These are phyloP conservation scores for Pseudomassariella vexata DNA, from an alignment of 2,329 filamentous ascomycete genomes.

Conservation along the genomic window DNA sequence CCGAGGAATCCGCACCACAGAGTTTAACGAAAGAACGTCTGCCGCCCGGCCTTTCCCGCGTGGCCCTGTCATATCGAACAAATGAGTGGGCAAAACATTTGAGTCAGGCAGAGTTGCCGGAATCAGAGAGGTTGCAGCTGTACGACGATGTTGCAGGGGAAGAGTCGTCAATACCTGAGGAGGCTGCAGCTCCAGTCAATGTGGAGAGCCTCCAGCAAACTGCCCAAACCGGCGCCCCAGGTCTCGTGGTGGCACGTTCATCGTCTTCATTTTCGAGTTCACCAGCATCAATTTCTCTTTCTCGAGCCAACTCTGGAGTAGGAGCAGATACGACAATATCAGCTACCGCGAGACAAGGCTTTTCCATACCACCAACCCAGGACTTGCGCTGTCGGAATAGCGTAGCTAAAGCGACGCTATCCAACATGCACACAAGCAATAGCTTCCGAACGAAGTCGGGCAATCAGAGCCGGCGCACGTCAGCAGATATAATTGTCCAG, in stretches of 20 bases:
- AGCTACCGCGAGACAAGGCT: background rate
- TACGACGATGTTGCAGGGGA: conserved; percentile 30
- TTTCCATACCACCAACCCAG: background rate
- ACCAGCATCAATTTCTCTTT: conserved; percentile 10
- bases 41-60: conserved; percentile 65
- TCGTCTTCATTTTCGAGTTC: conserved; percentile 21
- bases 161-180: conserved; percentile 26
- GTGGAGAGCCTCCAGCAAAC: conserved; percentile 62
- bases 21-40: conserved; percentile 57
- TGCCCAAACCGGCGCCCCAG: conserved; percentile 42
- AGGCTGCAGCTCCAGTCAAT: conserved; percentile 56
- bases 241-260: conserved; percentile 26
- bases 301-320: conserved; percentile 15
- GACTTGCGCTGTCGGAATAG: too few relatives aligned
- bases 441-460: conserved; percentile 17
- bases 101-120: conserved; percentile 67
- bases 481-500: conserved; percentile 22
- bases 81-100: conserved; percentile 97
- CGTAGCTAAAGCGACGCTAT: too few relatives aligned
- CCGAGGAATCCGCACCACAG: conserved; percentile 33
- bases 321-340: conserved; percentile 2
- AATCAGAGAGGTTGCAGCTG: conserved; percentile 54
- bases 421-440: conserved; percentile 11
- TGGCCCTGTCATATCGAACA: conserved; percentile 79
- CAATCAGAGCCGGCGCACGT: conserved; percentile 16